Percentiles rank a stretch among this genome's conserved stretches.
Evolutionary conservation across 2,329 filamentous ascomycete species (phyloP).

Genomic region (Paracamarosporium sp.): DNA sequence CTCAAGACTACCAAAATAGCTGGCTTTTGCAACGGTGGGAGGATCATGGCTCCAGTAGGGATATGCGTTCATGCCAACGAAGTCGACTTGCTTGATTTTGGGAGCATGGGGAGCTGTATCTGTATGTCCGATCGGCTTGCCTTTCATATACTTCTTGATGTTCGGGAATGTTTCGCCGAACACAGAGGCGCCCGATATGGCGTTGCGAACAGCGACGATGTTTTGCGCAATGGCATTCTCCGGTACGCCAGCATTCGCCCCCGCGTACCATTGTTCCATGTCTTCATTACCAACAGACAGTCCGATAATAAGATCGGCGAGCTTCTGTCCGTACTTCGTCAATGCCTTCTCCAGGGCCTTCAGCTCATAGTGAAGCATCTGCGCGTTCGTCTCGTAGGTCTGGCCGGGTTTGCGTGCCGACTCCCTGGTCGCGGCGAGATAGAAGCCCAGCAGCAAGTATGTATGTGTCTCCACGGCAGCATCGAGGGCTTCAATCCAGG

Average conservation of each 20-base stretch:
- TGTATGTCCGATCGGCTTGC: conserved; percentile 52
- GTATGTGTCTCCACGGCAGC: conserved; percentile 42
- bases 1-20: conserved; percentile 29
- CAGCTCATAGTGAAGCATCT: conserved; percentile 33
- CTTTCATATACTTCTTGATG: conserved; percentile 29
- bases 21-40: conserved; percentile 48
- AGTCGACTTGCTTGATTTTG: conserved; percentile 34
- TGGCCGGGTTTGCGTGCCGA: conserved; percentile 38
- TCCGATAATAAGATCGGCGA: conserved; percentile 56
- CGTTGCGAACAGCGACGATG: conserved; percentile 30
- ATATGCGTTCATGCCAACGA: conserved; percentile 42
- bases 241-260: conserved; percentile 66
- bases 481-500: conserved; percentile 61
- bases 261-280: conserved; percentile 65
- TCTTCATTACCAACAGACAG: conserved; percentile 46
- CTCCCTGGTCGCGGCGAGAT: conserved; percentile 15
- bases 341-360: conserved; percentile 39
- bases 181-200: conserved; percentile 53
- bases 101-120: conserved; percentile 35
- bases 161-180: background rate
- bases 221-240: conserved; percentile 68
- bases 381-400: conserved; percentile 1
- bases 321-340: conserved; percentile 48
- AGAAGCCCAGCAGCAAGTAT: conserved; percentile 42
- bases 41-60: conserved; percentile 38